Evolutionary conservation across 495 filamentous ascomycete species (phyloP), one percentile per base, ranked within the genome.

Genomic region (Xylaria intraflava): DNA sequence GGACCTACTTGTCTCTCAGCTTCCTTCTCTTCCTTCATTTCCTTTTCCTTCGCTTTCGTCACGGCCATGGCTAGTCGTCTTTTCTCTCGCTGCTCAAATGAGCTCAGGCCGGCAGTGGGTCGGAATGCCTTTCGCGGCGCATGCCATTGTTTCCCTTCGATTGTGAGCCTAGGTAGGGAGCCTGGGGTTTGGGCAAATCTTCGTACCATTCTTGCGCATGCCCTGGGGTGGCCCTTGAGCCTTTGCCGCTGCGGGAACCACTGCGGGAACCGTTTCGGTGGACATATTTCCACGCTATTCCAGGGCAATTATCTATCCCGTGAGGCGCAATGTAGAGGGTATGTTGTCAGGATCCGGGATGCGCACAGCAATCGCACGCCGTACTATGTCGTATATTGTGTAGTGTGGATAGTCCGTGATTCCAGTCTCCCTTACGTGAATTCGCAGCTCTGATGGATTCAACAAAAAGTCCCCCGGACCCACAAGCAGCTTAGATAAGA

Each of bases 1-100:
- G 16, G 16, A 11, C 70, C 55, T 69, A 95, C 90, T 78, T 92
- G 78, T 76, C 89, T 77, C 65, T 87, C 89, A 8, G 84, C 82
- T 65, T 95, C 89, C 68, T 94, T 95, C 73, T 97, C 93, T 5
- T 89, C 87, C 72, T 93, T 96, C 84, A 98, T 84, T 65, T 96
- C 90, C 64, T 85, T 87, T 70, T 97, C 93, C 51, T 85, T 87
- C 17, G 90, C 86, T 72, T 95, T 98, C 55, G 86, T 80, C 2
- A 85, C 81, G 1, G 83, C 77, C 51, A 84, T 73, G 6, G 83
- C 79, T 49, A 80, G 80, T 46, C 86, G 78, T 33, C 78, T 68
- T 59, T 81, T 82, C 29, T 80, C 68, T 33, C 92, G 84, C 65
- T 89, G 83, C 55, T 84, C 82, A 66, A 86, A 98, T 0, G 89